A percentile compares a stretch with the other conserved stretches of the same genome.
phyloP scores from a whole-genome alignment of 2,329 filamentous ascomycete species.

The Neodidymelliopsis sp. region DNA sequence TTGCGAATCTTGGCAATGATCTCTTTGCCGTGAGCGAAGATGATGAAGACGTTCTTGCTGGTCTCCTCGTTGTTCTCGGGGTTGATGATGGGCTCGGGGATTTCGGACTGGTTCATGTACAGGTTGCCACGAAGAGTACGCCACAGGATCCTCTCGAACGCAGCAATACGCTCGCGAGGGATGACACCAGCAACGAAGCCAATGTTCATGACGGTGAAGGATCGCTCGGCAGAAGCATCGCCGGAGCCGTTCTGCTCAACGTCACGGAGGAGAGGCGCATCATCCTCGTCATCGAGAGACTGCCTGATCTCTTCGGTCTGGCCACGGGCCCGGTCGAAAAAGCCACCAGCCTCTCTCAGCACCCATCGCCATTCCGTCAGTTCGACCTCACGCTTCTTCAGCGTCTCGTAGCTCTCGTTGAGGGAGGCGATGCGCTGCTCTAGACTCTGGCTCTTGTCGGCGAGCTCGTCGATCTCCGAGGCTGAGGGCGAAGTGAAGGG shows the following conservation, averaged over 20 bases:
- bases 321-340: constrained; percentile 95
- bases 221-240: constrained; percentile 73
- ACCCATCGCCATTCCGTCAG: constrained; percentile 99
- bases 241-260: constrained; percentile 83
- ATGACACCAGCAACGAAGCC: constrained; percentile 98
- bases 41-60: constrained; percentile 98
- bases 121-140: constrained; percentile 95
- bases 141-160: constrained; percentile 98
- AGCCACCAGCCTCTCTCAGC: constrained; percentile 91
- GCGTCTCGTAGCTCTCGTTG: constrained; percentile 97
- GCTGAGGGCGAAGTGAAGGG: constrained; percentile 87
- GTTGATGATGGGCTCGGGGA: constrained; percentile 89
- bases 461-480: constrained; percentile 93
- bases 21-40: constrained; percentile 98
- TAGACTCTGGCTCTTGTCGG: constrained; percentile 88
- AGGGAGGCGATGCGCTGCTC: constrained; percentile 90
- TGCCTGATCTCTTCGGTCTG: constrained; percentile 96
- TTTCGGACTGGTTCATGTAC: constrained; percentile 99
- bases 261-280: constrained; percentile 91
- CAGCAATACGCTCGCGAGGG: constrained; percentile 86
- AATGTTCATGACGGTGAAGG: constrained; percentile 98
- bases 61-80: constrained; percentile 90
- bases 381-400: constrained; percentile 97
- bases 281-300: constrained; percentile 81
- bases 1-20: constrained; percentile 98